Conservation (phyloP, 78 protist genomes). For the Dictyostelium firmibasis region DNA sequence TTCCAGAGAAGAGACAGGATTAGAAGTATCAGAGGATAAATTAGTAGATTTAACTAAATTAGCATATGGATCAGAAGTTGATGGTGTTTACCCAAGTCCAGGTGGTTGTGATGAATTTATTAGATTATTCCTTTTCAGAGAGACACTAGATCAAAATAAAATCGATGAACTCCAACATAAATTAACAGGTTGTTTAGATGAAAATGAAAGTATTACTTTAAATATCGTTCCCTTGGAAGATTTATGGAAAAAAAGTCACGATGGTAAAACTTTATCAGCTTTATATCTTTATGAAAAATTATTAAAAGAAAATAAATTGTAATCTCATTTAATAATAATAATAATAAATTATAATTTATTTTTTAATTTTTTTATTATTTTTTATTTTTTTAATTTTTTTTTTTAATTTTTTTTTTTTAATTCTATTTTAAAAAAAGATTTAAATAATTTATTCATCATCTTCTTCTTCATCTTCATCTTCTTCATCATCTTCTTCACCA, state of each 20-base stretch:
- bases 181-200: slow-evolving; percentile 59
- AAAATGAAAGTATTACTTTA: slow-evolving; percentile 69
- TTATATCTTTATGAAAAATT: slow-evolving; percentile 58
- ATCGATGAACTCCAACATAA: slow-evolving; percentile 67
- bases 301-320: slow-evolving; percentile 48
- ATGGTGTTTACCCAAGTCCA: slow-evolving; percentile 77
- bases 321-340: slow-evolving; percentile 7
- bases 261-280: slow-evolving; percentile 75
- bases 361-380: not conserved
- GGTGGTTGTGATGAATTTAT: slow-evolving; percentile 82
- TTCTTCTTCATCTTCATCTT: not conserved
- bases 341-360: not conserved
- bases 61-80: slow-evolving; percentile 45
- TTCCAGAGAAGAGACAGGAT: slow-evolving; percentile 43
- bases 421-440: not conserved
- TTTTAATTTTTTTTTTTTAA: not conserved
- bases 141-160: slow-evolving; percentile 46
- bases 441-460: slow-evolving; percentile 13
- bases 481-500: not conserved
- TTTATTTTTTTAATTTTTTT: not conserved
- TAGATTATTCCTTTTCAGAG: slow-evolving; percentile 64
- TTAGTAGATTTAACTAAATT: slow-evolving; percentile 52
- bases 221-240: slow-evolving; percentile 65
- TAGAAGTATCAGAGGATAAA: slow-evolving; percentile 71
- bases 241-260: slow-evolving; percentile 54